These are phyloP conservation scores for Auxenochlorella pyrenoidosa DNA, from an alignment of 139 green algal species.

Conservation along the genomic window DNA sequence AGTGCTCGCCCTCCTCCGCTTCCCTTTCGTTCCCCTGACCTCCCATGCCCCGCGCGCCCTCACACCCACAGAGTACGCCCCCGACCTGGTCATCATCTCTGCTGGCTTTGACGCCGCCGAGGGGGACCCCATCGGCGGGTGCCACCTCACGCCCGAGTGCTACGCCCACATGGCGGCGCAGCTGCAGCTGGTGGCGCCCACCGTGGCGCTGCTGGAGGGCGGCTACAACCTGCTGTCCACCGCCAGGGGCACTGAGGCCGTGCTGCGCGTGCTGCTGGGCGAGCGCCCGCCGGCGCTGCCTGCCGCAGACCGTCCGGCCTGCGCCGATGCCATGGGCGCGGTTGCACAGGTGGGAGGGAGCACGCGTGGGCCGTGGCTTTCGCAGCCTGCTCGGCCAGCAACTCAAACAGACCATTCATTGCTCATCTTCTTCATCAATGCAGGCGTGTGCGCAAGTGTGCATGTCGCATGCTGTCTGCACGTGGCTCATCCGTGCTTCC, in stretches of 20 bases:
- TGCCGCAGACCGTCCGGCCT: neutral
- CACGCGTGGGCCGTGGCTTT: no score
- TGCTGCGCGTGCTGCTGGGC: slow-evolving; percentile 78
- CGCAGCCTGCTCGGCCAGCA: no score
- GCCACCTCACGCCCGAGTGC: slow-evolving; percentile 62
- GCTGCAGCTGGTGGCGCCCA: slow-evolving; percentile 63
- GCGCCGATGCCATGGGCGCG: slow-evolving; percentile 21
- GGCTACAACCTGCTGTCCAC: slow-evolving; percentile 79
- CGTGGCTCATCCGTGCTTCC: no score
- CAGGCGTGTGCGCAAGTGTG: no score
- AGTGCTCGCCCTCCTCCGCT: no score
- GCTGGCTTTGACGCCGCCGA: slow-evolving; percentile 84
- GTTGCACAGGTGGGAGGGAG: slow-evolving; percentile 29
- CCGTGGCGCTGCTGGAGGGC: slow-evolving; percentile 87
- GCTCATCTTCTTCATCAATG: no score
- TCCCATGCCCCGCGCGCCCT: neutral
- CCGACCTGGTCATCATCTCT: slow-evolving; percentile 89
- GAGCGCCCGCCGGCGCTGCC: slow-evolving; percentile 42
- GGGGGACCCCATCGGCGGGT: slow-evolving; percentile 45
- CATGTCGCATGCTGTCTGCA: no score
- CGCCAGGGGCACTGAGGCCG: slow-evolving; percentile 69
- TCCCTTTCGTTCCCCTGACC: neutral
- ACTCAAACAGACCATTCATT: no score
- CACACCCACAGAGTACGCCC: slow-evolving; percentile 64
- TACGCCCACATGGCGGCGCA: slow-evolving; percentile 80